These are phyloP conservation scores for Tetracladium marchalianum DNA, from an alignment of 495 filamentous ascomycete genomes.

Conservation along the genomic window DNA sequence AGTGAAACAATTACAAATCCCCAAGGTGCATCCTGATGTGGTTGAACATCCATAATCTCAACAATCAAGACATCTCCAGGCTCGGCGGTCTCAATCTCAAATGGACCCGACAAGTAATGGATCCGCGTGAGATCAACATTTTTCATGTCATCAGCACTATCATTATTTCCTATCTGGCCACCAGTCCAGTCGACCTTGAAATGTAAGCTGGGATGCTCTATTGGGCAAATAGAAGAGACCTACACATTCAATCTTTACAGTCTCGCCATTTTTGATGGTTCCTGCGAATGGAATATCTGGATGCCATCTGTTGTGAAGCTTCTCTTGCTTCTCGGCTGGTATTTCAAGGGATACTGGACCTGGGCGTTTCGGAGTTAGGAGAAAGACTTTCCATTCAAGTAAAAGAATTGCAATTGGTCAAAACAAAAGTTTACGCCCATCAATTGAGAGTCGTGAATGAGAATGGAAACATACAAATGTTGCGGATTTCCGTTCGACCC, in stretches of 20 bases:
- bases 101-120: slow-evolving; percentile 87
- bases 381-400: no score
- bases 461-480: slow-evolving; percentile 28
- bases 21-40: slow-evolving; percentile 80
- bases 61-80: slow-evolving; percentile 83
- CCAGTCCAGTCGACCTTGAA: slow-evolving; percentile 66
- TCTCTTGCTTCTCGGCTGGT: slow-evolving; percentile 63
- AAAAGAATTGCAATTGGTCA: no score
- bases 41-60: slow-evolving; percentile 95
- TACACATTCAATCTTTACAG: slow-evolving; percentile 86
- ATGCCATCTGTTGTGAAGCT: slow-evolving; percentile 90
- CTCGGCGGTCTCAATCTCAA: slow-evolving; percentile 77
- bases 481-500: slow-evolving; percentile 56
- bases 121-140: slow-evolving; percentile 76
- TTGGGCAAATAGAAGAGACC: not conserved
- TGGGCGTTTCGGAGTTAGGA: slow-evolving; percentile 31
- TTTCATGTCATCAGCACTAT: slow-evolving; percentile 78
- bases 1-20: slow-evolving; percentile 51
- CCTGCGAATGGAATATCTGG: slow-evolving; percentile 74
- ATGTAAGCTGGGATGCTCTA: not conserved
- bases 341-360: slow-evolving; percentile 56
- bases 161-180: slow-evolving; percentile 83
- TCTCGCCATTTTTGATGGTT: slow-evolving; percentile 74
- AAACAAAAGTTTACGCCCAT: no score
- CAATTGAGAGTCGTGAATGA: no score